These are phyloP conservation scores for Cordia subcordata DNA, from an alignment of 257 asterid species.

Conservation along the genomic window DNA sequence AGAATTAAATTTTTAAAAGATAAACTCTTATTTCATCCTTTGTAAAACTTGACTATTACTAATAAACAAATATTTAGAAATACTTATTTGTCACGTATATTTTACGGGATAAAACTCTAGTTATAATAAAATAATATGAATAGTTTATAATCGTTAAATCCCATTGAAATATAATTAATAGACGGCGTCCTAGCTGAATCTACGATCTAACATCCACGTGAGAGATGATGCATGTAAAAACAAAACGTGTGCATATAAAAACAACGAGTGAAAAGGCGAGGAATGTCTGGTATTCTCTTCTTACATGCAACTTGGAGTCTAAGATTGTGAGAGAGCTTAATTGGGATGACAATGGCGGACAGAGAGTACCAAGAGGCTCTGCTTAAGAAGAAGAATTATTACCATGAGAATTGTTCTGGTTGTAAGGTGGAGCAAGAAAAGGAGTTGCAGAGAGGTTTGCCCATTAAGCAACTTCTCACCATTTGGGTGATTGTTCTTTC, in stretches of 20 bases:
- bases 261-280: background rate
- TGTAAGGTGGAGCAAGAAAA: conserved; percentile 46
- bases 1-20: too few species aligned
- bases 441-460: conserved; percentile 33
- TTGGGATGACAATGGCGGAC: background rate
- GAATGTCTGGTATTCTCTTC: too few species aligned
- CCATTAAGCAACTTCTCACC: conserved; percentile 38
- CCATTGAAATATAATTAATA: too few species aligned
- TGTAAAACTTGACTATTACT: too few species aligned
- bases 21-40: too few species aligned
- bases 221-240: background rate
- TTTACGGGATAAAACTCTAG: too few species aligned
- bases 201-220: background rate
- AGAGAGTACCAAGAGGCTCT: conserved; percentile 24
- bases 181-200: too few species aligned
- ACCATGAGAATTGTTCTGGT: conserved; percentile 52
- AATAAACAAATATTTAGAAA: too few species aligned
- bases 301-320: background rate
- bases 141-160: too few species aligned
- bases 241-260: too few species aligned
- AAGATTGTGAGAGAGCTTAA: background rate
- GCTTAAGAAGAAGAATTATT: conserved; percentile 24
- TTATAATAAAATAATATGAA: too few species aligned
- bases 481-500: conserved; percentile 51
- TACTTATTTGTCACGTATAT: too few species aligned